phyloP scores from a whole-genome alignment of 106 monocot species.

The Xerophyta viscosa region DNA sequence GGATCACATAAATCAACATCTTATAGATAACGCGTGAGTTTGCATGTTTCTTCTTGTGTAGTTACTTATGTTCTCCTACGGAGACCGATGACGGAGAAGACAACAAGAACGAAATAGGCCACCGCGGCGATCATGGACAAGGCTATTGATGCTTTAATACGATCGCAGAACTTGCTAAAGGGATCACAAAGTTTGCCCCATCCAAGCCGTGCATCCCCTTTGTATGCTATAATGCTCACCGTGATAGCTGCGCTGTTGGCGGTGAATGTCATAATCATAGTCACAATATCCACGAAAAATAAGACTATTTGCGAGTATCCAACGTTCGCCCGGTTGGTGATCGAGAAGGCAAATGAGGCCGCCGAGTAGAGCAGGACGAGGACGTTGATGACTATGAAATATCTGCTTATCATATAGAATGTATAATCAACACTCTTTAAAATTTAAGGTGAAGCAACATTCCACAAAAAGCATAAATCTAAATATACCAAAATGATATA shows the following conservation, averaged over 20 bases:
- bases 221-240: constrained; percentile 5
- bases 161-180: constrained; percentile 8
- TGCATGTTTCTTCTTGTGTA: too few species aligned
- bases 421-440: too few species aligned
- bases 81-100: neutral
- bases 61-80: neutral
- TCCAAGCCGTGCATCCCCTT: constrained; percentile 8
- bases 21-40: too few species aligned
- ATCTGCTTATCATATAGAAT: too few species aligned
- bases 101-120: neutral
- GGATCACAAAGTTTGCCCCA: constrained; percentile 16
- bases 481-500: too few species aligned
- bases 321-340: neutral
- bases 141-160: constrained; percentile 10
- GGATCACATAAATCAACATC: too few species aligned
- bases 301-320: constrained; percentile 1
- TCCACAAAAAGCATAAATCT: too few species aligned
- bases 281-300: constrained; percentile 8
- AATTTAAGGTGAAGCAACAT: too few species aligned
- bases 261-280: constrained; percentile 15
- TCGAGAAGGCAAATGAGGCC: constrained; percentile 9
- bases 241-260: constrained; percentile 11
- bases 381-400: constrained; percentile 26
- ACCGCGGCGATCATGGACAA: constrained; percentile 18
- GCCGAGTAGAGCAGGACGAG: constrained; percentile 18